Evolutionary conservation across 768 basidiomycete species (phyloP), one percentile per base, ranked within the genome.

Genomic region (Termitomyces sp.): DNA sequence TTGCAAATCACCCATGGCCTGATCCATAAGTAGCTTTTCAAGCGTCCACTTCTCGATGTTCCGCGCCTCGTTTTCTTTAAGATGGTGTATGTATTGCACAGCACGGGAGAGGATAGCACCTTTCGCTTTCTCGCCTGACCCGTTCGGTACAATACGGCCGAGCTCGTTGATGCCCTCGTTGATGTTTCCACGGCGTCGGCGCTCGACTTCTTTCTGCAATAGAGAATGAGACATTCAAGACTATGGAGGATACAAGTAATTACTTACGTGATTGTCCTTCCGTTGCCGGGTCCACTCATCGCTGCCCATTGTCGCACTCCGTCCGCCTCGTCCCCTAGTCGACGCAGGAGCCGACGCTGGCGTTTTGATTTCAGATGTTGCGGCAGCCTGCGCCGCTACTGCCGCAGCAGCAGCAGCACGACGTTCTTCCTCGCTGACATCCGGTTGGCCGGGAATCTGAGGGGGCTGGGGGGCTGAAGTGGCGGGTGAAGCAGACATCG

Each of bases 81-180:
- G 81, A 63, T 93, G 89, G 63, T 90, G 86, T 68, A 98, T 94
- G 71, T 98, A 95, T 65, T 91, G 86, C 37, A 94, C 94, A 2
- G 95, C 93, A 34, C 89, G 89, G 2, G 84, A 79, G 22, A 98
- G 86, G 61, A 98, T 89, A 3, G 90, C 89, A 20, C 93, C 92
- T 68, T 98, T 97, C 53, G 89, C 88, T 66, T 90, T 91, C 70
- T 93, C 91, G 32, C 91, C 91, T 0, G 89, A 86, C 27, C 87
- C 90, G 63, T 87, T 90, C 4, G 95, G 95, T 10, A 98, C 88
- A 64, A 95, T 91, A 0, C 87, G 83, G 0, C 90, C 89, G 16
- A 98, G 86, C 65, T 91, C 89, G 67, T 91, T 93, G 76, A 99
- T 97, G 0, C 95, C 95, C 61, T 95, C 91, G 73, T 96, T 97